Evolutionary conservation across 306 rosid genomes (phyloP).

Genomic region (Malus orientalis): DNA sequence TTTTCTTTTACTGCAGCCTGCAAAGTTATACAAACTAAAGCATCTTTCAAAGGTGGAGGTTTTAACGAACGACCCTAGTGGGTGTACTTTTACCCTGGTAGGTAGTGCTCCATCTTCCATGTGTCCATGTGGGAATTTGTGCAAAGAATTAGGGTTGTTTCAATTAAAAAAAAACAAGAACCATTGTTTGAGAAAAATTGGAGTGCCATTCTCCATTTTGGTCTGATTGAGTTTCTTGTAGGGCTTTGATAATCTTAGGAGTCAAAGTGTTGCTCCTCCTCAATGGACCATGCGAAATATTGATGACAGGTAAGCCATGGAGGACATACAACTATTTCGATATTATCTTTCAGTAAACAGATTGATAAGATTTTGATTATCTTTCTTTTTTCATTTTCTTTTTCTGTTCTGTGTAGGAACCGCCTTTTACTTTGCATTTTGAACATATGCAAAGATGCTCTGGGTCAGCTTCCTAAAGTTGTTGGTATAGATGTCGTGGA

Average conservation of each 20-base stretch:
- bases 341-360: conserved; percentile 1
- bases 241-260: conserved; percentile 95
- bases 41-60: conserved; percentile 95
- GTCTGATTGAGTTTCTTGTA: conserved; percentile 29
- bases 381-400: background rate
- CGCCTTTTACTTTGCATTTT: conserved; percentile 71
- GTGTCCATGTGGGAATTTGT: background rate
- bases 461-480: conserved; percentile 89
- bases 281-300: conserved; percentile 97
- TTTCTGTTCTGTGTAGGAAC: conserved; percentile 43
- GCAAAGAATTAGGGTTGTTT: background rate
- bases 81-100: conserved; percentile 92
- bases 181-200: background rate
- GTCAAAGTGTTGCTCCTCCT: conserved; percentile 82
- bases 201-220: background rate
- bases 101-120: conserved; percentile 43
- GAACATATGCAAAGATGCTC: conserved; percentile 71
- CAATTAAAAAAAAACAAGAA: conserved; percentile 18
- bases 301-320: conserved; percentile 67
- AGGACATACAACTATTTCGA: background rate
- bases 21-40: conserved; percentile 88
- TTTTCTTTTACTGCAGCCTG: conserved; percentile 55
- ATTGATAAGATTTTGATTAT: conserved; percentile 11
- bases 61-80: conserved; percentile 73
- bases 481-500: conserved; percentile 96